phyloP scores from a whole-genome alignment of 805 yeast species.

The Debaryomyces castellii region DNA sequence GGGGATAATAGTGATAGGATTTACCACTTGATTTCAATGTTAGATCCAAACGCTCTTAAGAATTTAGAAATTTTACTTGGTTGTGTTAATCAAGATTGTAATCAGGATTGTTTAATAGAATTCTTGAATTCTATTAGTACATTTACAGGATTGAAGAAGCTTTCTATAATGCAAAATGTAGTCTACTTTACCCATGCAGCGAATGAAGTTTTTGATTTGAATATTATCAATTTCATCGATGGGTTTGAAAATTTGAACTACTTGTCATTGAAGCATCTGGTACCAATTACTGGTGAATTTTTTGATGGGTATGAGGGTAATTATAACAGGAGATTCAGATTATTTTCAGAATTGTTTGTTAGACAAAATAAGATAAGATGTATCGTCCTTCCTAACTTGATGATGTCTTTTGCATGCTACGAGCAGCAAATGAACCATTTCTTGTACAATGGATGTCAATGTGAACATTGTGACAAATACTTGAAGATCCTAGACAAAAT shows the following conservation, averaged over 20 bases:
- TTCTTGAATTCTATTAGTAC: conserved; percentile 40
- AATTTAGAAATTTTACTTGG: conserved; percentile 54
- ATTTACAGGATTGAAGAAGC: conserved; percentile 31
- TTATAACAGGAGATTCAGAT: conserved; percentile 54
- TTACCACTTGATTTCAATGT: conserved; percentile 10
- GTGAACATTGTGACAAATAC: conserved; percentile 52
- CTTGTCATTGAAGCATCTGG: conserved; percentile 55
- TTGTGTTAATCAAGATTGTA: conserved; percentile 44
- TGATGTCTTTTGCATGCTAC: conserved; percentile 63
- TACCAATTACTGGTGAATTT: conserved; percentile 57
- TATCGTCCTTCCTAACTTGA: conserved; percentile 56
- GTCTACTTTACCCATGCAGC: conserved; percentile 25
- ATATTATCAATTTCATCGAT: conserved; percentile 35
- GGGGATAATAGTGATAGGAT: conserved; percentile 9
- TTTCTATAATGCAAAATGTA: conserved; percentile 34
- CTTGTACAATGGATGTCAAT: conserved; percentile 77
- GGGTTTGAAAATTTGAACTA: conserved; percentile 26
- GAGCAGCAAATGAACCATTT: conserved; percentile 69
- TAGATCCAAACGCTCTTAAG: conserved; percentile 14
- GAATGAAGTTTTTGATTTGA: conserved; percentile 47
- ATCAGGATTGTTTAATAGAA: conserved; percentile 42
- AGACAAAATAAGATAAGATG: conserved; percentile 34
- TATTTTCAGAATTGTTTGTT: conserved; percentile 53
- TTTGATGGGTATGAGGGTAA: conserved; percentile 75
- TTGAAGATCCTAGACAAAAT: conserved; percentile 58